Evolutionary conservation across 805 yeast genomes (phyloP), one percentile per base, ranked within the genome.

Genomic region (Lachancea sp.): DNA sequence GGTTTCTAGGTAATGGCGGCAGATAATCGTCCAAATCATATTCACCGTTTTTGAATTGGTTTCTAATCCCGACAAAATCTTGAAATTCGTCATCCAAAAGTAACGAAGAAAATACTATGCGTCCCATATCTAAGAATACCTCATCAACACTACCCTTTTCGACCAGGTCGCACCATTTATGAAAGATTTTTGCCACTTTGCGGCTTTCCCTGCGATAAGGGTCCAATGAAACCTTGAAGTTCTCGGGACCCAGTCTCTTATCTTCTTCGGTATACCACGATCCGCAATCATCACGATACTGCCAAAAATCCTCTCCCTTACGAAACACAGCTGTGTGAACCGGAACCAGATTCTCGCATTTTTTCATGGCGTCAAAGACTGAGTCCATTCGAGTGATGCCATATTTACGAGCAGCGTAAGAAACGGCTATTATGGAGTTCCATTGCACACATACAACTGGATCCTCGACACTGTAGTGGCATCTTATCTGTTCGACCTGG

Each of bases 101-200:
- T 10, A 80, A 62, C 41, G 59, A 66, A 1, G 60, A 47, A 53
- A 76, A 73, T 0, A 87, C 77, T 19, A 77, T 53, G 32, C 84
- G 68, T 0, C 97, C 96, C 34, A 93, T 62, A 65, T 93, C 97
- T 53, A 93, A 52, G 59, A 84, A 93, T 40, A 89, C 81, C 65
- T 93, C 99, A 65, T 93, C 99, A 16, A 90, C 93, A 65, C 97
- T 88, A 0, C 96, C 98, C 66, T 90, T 90, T 62, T 93, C 96
- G 0, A 88, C 87, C 13, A 73, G 54, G 46, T 78, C 82, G 58
- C 91, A 85, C 48, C 73, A 70, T 7, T 67, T 60, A 45, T 75
- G 74, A 55, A 93, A 74, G 0, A 91, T 67, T 30, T 77, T 70
- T 58, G 88, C 71, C 48, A 93, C 81, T 62, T 84, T 85, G 15